Conservation (phyloP, 768 basidiomycete genomes). For the Chlorophyllum brunneum region DNA sequence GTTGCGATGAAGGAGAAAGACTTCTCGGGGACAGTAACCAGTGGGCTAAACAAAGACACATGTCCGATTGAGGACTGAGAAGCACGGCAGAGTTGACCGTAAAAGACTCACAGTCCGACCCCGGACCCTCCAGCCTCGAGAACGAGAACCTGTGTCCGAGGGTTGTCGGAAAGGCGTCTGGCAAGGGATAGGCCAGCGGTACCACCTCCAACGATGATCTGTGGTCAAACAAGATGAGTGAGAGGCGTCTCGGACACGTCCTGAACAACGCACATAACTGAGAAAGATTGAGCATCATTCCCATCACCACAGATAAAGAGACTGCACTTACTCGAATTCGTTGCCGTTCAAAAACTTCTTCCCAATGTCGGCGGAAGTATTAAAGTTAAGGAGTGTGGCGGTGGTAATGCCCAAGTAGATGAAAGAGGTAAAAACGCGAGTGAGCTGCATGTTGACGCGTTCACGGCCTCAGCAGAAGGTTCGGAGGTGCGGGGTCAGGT, state of each 20-base stretch:
- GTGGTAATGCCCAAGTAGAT: conserved; percentile 14
- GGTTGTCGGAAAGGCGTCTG: conserved; percentile 32
- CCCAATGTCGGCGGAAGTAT: conserved; percentile 11
- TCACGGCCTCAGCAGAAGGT: neutral
- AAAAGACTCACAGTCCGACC: conserved; percentile 32
- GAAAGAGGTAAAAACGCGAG: conserved; percentile 10
- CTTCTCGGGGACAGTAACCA: conserved; percentile 13
- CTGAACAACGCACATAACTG: conserved; percentile 4
- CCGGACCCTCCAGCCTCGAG: conserved; percentile 44
- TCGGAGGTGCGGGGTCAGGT: neutral
- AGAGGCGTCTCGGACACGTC: neutral
- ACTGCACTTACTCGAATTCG: conserved; percentile 20
- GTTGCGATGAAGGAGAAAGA: conserved; percentile 38
- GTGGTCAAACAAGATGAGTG: conserved; percentile 3
- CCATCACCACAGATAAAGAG: neutral
- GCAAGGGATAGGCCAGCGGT: conserved; percentile 35
- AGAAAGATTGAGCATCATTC: neutral
- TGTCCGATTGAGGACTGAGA: conserved; percentile 26
- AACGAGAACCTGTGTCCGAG: conserved; percentile 30
- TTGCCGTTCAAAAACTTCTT: conserved; percentile 17
- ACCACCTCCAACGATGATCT: conserved; percentile 32
- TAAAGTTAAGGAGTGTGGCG: conserved; percentile 20
- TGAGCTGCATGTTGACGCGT: conserved; percentile 10
- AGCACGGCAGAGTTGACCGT: neutral
- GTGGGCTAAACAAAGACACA: conserved; percentile 49